Conservation (phyloP, 352 stramenopile genomes). For the Phytophthora colocasiae region DNA sequence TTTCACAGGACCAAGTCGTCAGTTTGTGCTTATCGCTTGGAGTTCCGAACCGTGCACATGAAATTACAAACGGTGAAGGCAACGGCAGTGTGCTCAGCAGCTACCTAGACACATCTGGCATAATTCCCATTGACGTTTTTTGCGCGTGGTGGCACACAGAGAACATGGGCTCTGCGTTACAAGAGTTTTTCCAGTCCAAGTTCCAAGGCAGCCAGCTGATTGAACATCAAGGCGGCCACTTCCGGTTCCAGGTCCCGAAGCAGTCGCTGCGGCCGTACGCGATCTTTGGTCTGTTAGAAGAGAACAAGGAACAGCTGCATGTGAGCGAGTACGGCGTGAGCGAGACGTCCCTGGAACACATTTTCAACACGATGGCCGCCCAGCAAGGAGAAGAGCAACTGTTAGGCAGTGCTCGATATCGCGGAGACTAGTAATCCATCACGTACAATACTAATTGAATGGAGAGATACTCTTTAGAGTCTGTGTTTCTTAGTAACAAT, state of each 20-base stretch:
- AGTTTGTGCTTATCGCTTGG: slow-evolving; percentile 51
- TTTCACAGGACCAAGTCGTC: slow-evolving; percentile 36
- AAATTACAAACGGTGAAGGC: slow-evolving; percentile 47
- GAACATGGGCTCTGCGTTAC: slow-evolving; percentile 43
- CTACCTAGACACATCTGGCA: slow-evolving; percentile 50
- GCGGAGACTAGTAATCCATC: slow-evolving; percentile 32
- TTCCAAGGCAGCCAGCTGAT: slow-evolving; percentile 53
- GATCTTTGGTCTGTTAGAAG: slow-evolving; percentile 86
- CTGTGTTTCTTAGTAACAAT: no score
- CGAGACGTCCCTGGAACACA: slow-evolving; percentile 92
- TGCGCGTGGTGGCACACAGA: slow-evolving; percentile 66
- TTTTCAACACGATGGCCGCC: slow-evolving; percentile 93
- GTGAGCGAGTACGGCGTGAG: slow-evolving; percentile 91
- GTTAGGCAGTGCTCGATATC: slow-evolving; percentile 44
- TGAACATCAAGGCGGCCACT: slow-evolving; percentile 72
- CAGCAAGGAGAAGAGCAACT: slow-evolving; percentile 71
- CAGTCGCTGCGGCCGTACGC: slow-evolving; percentile 49
- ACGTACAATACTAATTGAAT: slow-evolving; percentile 29
- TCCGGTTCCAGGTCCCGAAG: slow-evolving; percentile 79
- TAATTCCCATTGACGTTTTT: slow-evolving; percentile 63
- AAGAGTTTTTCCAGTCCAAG: slow-evolving; percentile 53
- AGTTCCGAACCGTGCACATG: slow-evolving; percentile 36
- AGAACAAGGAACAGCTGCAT: slow-evolving; percentile 55
- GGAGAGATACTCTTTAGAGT: neutral
- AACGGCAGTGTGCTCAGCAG: slow-evolving; percentile 53